Evolutionary conservation across 2,329 filamentous ascomycete genomes (phyloP).

Genomic region (Dothideomycetes sp.): DNA sequence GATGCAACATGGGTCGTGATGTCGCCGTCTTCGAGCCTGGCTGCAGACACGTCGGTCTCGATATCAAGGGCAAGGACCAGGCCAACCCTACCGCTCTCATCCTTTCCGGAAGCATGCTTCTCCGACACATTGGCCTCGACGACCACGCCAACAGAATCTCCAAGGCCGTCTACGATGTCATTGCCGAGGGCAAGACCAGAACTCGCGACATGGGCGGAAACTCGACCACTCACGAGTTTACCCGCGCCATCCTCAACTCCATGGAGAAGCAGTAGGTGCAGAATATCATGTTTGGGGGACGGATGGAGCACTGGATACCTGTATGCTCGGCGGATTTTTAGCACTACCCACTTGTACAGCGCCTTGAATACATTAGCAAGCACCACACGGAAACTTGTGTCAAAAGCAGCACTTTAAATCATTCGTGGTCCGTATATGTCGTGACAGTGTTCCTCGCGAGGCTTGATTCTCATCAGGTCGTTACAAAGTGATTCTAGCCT

Average conservation of each 20-base stretch:
- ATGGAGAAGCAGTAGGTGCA: slow-evolving; percentile 52
- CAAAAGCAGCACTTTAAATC: neutral
- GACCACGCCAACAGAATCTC: slow-evolving; percentile 98
- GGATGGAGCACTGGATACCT: neutral
- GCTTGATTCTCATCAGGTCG: neutral
- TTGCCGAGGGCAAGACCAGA: slow-evolving; percentile 78
- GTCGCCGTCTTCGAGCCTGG: slow-evolving; percentile 98
- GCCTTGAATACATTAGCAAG: slow-evolving; percentile 4
- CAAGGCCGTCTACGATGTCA: slow-evolving; percentile 71
- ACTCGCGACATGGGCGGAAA: slow-evolving; percentile 95
- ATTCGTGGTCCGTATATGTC: neutral
- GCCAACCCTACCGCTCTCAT: slow-evolving; percentile 96
- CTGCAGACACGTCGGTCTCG: slow-evolving; percentile 96
- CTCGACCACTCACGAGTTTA: slow-evolving; percentile 88
- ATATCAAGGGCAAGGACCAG: slow-evolving; percentile 99
- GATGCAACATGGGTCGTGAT: slow-evolving; percentile 98
- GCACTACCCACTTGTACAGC: neutral
- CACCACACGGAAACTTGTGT: neutral
- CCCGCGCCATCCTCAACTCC: slow-evolving; percentile 82
- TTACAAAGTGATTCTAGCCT: neutral
- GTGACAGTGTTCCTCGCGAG: neutral
- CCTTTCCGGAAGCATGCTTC: slow-evolving; percentile 90
- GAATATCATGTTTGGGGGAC: neutral
- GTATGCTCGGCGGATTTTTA: no score
- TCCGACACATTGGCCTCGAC: slow-evolving; percentile 92